Base-by-base conservation (phyloP, 140 eudicot genomes). In the Stevia rebaudiana region DNA sequence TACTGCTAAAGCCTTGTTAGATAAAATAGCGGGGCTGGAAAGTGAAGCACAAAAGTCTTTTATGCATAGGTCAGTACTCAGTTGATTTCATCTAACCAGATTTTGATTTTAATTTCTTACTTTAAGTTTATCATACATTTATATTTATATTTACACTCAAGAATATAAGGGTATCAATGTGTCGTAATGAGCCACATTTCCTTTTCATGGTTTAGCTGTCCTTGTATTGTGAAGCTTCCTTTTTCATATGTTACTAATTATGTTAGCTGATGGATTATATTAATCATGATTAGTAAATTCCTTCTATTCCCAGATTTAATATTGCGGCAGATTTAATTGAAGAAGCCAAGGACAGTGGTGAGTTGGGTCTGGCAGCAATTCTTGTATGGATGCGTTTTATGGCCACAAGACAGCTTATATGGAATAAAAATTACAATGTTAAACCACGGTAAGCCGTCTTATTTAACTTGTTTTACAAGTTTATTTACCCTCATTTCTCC, bases 381-480 rank as follows among this genome's bases (percentile, higher is more conserved):
- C 89, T 94, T 63, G 99, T 94, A 63, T 94, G 99, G 99, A 94
- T 94, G 99, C 84, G 99, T 60, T 94, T 85, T 58, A 94, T 94
- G 99, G 99, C 99, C 22, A 88, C 97, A 62, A 81, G 99, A 67
- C 99, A 94, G 77, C 80, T 94, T 63, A 85, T 88, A 58, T 94
- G 99, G 99, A 94, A 94, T 73, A 94, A 88, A 80, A 94, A 94
- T 63, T 94, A 94, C 86, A 94, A 94, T 50, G 99, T 94, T 53
- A 94, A 94, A 60, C 99, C 99, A 71, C 88, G 99, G 99, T 94
- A 85, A 40, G 63, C 17, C 36, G 19, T 65, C 54, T 18, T n/a
- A 19, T 49, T 25, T 10, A 36, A 22, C 13, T 9, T 19, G 43
- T 36, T 39, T 65, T 43, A 36, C 61, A 71, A 33, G 51, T 60